Base-by-base conservation (phyloP, 2,329 filamentous ascomycete genomes). In the Chaetomiaceae sp. region DNA sequence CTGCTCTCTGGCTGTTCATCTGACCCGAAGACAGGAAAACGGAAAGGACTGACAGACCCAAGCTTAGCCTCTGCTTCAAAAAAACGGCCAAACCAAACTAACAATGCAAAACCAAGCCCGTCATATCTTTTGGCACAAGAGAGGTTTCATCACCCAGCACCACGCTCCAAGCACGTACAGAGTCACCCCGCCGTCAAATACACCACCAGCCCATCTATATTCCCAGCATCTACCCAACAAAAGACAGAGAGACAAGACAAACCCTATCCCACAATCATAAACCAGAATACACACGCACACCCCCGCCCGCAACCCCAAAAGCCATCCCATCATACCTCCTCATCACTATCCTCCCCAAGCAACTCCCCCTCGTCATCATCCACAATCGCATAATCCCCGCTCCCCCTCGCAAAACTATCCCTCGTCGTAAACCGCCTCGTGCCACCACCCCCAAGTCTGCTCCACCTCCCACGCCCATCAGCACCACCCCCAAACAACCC, bases 341-440 rank as follows among this genome's bases (percentile, higher is more conserved):
- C 90, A 58, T 96, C 92, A 59, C 89, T 90, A 53, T 95, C 91
- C 60, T 96, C 92, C 1, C 93, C 93, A 31, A 99, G 72, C 59
- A 99, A 73, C 73, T 97, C 92, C 43, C 92, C 92, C 67, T 97
- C 93, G 65, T 97, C 93, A 44, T 93, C 87, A 62, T 95, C 90
- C 45, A 96, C 89, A 62, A 86, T 79, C 14, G 85, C 82, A 67
- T 97, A 97, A 67, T 96, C 89, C n/a, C 87, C 85, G 50, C 88
- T 80, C 1, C 89, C 86, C 50, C 90, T 81, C 5, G 90, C 87
- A 70, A 99, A 99, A 55, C 88, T 92, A 63, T 88, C 87, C 53
- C 95, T 77, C 44, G 88, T 95, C 14, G 90, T 93, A 66, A 95
- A 99, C 50, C 85, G 82, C 54, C 86, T 75, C 33, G 70, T 70